Percentiles rank a stretch among this genome's conserved stretches.
Evolutionary conservation across 2,329 filamentous ascomycete species (phyloP).

Genomic region (Aschersonia sp.): DNA sequence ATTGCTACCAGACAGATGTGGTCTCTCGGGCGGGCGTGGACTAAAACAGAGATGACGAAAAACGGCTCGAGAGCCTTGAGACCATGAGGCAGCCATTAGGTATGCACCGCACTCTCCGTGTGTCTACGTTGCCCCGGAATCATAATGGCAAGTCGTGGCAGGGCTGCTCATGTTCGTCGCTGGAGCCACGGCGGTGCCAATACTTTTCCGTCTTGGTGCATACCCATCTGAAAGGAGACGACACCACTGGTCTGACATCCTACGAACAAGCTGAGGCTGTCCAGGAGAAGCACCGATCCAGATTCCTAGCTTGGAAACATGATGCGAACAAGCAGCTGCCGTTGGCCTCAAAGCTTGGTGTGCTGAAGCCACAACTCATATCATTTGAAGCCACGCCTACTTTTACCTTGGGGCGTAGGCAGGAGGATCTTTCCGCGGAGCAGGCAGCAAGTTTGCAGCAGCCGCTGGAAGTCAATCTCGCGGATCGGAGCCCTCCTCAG

Average conservation of each 20-base stretch:
- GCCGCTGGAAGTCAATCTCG: slow-evolving; percentile 19
- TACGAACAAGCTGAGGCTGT: slow-evolving; percentile 17
- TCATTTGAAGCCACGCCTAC: slow-evolving; percentile 73
- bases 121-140: background rate
- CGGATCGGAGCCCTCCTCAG: slow-evolving; percentile 13
- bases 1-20: too few relatives aligned
- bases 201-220: slow-evolving; percentile 12
- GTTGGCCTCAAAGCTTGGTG: slow-evolving; percentile 28
- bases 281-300: slow-evolving; percentile 19
- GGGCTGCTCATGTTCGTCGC: background rate
- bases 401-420: slow-evolving; percentile 81
- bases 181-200: background rate
- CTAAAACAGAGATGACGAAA: too few relatives aligned
- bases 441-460: slow-evolving; percentile 30
- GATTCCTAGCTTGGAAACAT: slow-evolving; percentile 20
- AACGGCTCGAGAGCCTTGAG: too few relatives aligned
- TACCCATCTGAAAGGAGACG: slow-evolving; percentile 13
- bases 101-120: too few relatives aligned
- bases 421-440: slow-evolving; percentile 32
- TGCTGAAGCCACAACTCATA: slow-evolving; percentile 47
- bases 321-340: slow-evolving; percentile 2
- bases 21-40: too few relatives aligned
- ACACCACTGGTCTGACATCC: slow-evolving; percentile 9
- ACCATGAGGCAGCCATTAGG: too few relatives aligned
- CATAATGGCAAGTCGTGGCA: background rate